These are phyloP conservation scores for Alloteropsis semialata DNA, from an alignment of 176 grass and related monocot genomes.

Conservation along the genomic window DNA sequence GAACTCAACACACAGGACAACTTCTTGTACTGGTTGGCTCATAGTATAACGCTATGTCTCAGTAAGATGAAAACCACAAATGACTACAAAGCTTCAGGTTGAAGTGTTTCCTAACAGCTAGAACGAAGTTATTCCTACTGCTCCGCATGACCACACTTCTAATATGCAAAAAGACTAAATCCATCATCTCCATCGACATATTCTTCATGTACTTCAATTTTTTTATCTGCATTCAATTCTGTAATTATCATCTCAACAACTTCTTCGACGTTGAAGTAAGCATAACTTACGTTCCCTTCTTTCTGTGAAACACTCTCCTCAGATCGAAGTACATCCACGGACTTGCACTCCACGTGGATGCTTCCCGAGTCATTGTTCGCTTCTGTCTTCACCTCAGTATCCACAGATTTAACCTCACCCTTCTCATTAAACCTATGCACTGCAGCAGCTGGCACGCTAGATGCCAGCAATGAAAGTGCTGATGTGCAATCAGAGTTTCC, in stretches of 20 bases:
- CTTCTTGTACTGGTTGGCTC: conserved; percentile 50
- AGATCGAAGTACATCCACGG: conserved; percentile 13
- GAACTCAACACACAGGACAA: conserved; percentile 54
- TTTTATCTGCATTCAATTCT: conserved; percentile 51
- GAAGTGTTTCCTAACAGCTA: conserved; percentile 47
- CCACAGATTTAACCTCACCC: conserved; percentile 37
- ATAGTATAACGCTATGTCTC: conserved; percentile 53
- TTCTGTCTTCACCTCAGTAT: conserved; percentile 43
- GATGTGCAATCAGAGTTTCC: conserved; percentile 35
- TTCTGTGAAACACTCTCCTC: conserved; percentile 14
- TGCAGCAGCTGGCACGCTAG: neutral
- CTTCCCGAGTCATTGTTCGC: conserved; percentile 19
- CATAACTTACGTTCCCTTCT: conserved; percentile 35
- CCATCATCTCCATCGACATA: conserved; percentile 50
- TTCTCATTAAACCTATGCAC: conserved; percentile 30
- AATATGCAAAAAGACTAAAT: conserved; percentile 59
- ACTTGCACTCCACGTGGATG: neutral
- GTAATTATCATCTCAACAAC: conserved; percentile 50
- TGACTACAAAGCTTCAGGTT: conserved; percentile 40
- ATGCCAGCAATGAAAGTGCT: conserved; percentile 23
- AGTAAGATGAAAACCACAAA: conserved; percentile 41
- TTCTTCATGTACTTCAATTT: conserved; percentile 52
- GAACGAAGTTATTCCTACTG: conserved; percentile 43
- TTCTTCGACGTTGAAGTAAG: conserved; percentile 49
- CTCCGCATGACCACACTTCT: conserved; percentile 18